Evolutionary conservation across 2,329 filamentous ascomycete genomes (phyloP).

Genomic region (Aureobasidium melanogenum): DNA sequence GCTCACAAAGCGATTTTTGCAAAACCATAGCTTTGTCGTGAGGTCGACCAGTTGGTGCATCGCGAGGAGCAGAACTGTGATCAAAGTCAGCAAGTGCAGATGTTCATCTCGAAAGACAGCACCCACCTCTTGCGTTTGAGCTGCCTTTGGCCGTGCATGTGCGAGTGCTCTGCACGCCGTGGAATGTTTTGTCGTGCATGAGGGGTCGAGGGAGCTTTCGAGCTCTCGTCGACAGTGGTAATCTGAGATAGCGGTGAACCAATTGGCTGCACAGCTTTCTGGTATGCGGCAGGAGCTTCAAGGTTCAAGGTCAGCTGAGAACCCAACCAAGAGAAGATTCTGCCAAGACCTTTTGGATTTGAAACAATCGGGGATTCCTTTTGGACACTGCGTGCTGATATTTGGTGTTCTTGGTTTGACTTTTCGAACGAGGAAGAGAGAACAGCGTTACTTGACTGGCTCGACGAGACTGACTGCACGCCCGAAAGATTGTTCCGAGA

Average conservation of each 20-base stretch:
- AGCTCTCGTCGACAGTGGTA: not conserved
- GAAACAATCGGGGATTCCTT: not conserved
- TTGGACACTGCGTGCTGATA: not conserved
- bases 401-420: slow-evolving; percentile 4
- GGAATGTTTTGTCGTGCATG: not conserved
- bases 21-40: not conserved
- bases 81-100: not conserved
- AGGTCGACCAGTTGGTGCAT: not conserved
- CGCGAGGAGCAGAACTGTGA: not conserved
- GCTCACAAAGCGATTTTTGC: not conserved
- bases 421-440: not conserved
- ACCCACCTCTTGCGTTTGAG: not conserved
- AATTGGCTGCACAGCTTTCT: not conserved
- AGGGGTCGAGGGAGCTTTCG: not conserved
- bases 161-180: too few relatives aligned
- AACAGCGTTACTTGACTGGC: not conserved
- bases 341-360: not conserved
- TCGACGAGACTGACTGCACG: not conserved
- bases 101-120: not conserved
- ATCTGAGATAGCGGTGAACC: not conserved
- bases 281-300: not conserved
- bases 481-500: not conserved
- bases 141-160: not conserved
- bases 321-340: not conserved
- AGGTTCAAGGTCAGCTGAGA: slow-evolving; percentile 4